These are phyloP conservation scores for Neurospora sp. DNA, from an alignment of 495 filamentous ascomycete species.

Conservation along the genomic window DNA sequence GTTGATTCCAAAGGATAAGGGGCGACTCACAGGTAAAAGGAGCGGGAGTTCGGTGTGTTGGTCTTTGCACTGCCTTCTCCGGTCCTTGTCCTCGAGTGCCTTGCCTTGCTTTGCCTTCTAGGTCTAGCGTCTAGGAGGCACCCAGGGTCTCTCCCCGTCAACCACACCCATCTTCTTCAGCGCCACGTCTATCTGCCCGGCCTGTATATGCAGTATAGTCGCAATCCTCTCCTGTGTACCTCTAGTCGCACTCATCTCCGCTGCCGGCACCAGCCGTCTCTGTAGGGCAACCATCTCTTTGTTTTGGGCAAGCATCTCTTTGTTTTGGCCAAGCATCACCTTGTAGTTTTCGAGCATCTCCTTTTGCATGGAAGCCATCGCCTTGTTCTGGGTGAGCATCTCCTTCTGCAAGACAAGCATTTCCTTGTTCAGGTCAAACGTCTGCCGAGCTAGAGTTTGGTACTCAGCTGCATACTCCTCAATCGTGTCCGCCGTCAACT, in stretches of 20 bases:
- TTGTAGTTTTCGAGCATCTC: background rate
- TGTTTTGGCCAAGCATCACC: background rate
- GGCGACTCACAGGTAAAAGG: too few relatives aligned
- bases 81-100: too few relatives aligned
- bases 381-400: background rate
- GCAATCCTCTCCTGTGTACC: too few relatives aligned
- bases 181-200: too few relatives aligned
- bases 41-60: too few relatives aligned
- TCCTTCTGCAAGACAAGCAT: background rate
- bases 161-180: too few relatives aligned
- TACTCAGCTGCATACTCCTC: background rate
- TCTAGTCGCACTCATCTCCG: background rate
- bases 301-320: background rate
- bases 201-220: too few relatives aligned
- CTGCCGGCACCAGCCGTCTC: background rate
- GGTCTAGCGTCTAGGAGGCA: too few relatives aligned
- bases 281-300: background rate
- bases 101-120: too few relatives aligned
- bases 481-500: background rate
- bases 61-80: too few relatives aligned
- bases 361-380: background rate
- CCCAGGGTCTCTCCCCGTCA: too few relatives aligned
- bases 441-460: background rate
- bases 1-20: too few relatives aligned
- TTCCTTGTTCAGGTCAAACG: background rate